Percentiles rank a stretch among this genome's conserved stretches.
Conservation (phyloP, 2,329 filamentous ascomycete species). For the Paraconiothyrium brasiliense region DNA sequence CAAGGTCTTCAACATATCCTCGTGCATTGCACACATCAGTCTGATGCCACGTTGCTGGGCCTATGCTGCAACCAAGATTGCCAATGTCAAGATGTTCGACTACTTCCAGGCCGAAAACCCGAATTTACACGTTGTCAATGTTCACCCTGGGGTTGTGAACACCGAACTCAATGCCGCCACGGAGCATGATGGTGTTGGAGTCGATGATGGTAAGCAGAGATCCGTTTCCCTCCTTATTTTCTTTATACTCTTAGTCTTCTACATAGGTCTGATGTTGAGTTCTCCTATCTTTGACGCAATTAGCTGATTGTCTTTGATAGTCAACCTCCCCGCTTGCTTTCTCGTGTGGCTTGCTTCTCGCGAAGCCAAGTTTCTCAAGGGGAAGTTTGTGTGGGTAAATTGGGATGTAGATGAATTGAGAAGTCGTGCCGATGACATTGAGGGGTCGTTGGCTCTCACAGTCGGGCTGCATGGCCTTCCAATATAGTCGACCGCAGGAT, state of each 20-base stretch:
- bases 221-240: conserved; percentile 2
- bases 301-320: conserved; percentile 19
- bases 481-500: conserved; percentile 17
- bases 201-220: conserved; percentile 25
- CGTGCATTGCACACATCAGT: conserved; percentile 17
- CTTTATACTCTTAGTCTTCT: conserved; percentile 2
- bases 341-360: conserved; percentile 40
- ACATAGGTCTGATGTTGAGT: conserved; percentile 9
- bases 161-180: conserved; percentile 43
- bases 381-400: conserved; percentile 29
- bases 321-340: conserved; percentile 39
- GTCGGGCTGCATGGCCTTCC: conserved; percentile 22
- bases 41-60: conserved; percentile 18
- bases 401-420: conserved; percentile 45
- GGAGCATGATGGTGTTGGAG: conserved; percentile 6
- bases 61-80: conserved; percentile 48
- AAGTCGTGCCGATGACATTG: conserved; percentile 21
- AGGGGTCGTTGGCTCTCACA: conserved; percentile 19
- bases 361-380: conserved; percentile 29
- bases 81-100: conserved; percentile 44
- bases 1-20: conserved; percentile 24
- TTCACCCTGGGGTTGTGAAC: conserved; percentile 52
- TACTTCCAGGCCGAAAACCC: conserved; percentile 50
- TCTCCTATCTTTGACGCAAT: conserved; percentile 10
- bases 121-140: conserved; percentile 43